phyloP scores from a whole-genome alignment of 768 basidiomycete genomes.

The Termitomyces sp. region DNA sequence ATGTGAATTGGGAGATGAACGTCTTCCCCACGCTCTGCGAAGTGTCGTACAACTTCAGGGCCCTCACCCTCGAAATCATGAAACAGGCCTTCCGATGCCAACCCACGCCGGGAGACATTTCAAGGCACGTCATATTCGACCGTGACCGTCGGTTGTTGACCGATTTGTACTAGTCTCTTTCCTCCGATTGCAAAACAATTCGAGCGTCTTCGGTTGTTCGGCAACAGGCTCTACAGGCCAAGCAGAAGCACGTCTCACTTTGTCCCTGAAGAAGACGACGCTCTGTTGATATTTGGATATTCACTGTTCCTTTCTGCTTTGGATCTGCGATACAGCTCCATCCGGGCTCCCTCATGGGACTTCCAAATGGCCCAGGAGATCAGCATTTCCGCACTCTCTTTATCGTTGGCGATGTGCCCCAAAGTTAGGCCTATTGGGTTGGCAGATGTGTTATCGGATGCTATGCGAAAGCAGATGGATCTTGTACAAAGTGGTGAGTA shows the following conservation, averaged over 20 bases:
- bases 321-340: slow-evolving; percentile 25
- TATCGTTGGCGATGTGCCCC: slow-evolving; percentile 24
- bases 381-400: slow-evolving; percentile 24
- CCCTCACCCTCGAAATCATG: slow-evolving; percentile 32
- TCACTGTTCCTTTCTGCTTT: slow-evolving; percentile 30
- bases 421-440: slow-evolving; percentile 27
- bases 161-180: slow-evolving; percentile 8
- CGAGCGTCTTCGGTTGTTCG: slow-evolving; percentile 22
- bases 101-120: not conserved
- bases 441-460: slow-evolving; percentile 20
- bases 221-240: slow-evolving; percentile 23
- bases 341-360: slow-evolving; percentile 16
- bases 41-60: slow-evolving; percentile 33
- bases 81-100: slow-evolving; percentile 30
- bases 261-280: slow-evolving; percentile 24
- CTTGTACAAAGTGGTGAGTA: slow-evolving; percentile 13
- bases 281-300: slow-evolving; percentile 29
- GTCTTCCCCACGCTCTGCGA: slow-evolving; percentile 30
- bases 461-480: slow-evolving; percentile 13
- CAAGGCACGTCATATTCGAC: slow-evolving; percentile 15
- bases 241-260: slow-evolving; percentile 21
- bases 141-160: not conserved
- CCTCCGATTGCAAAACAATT: slow-evolving; percentile 11
- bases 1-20: slow-evolving; percentile 33
- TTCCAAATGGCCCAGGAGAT: slow-evolving; percentile 29